Base-by-base conservation (phyloP, 202 grass and related monocot species). In the Alloteropsis angusta region DNA sequence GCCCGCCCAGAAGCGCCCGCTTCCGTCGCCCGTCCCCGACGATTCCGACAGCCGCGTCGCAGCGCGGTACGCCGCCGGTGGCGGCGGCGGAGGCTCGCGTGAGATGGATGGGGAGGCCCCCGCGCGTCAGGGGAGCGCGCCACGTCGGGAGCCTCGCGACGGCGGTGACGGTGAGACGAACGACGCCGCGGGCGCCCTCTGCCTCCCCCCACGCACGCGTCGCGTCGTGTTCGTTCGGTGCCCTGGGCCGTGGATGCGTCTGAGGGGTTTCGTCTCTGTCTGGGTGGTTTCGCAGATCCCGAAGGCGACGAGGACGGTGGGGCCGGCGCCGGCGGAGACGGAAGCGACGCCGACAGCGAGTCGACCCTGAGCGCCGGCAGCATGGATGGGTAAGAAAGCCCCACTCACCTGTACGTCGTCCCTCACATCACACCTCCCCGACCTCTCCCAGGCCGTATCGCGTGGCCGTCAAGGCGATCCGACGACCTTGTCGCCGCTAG, bases 1-100 rank as follows among this genome's bases (percentile, higher is more conserved):
- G 95, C 60, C 95, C 72, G 81, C 85, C 65, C 87, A 94, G 53
- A 98, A 89, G 87, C 83, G 87, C 68, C 73, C 76, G 57, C 79
- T 83, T 38, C 77, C 88, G 14, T 21, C 49, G 46, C 59, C 72
- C 21, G 54, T 12, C 62, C 80, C 80, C 23, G 68, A 76, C 28
- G 80, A 62, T 48, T 47, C 71, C 52, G 80, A 62, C 23, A 81
- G 61, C n/a, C 53, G 79, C 74, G 84, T 71, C 38, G 65, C 58
- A 28, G 77, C 11, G 74, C 57, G 77, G 54, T 79, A 23, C 46
- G 79, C 64, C 37, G 69, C 65, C 59, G 32, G 65, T 75, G 66
- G 68, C 72, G 80, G 75, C 22, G 68, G 41, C 65, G 62, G 42
- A 6, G 52, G 21, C 46, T 86, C 86, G 9, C 62, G 14, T 12